Evolutionary conservation across 129 eudicot species (phyloP), one percentile per base, ranked within the genome.

Genomic region (Kitagawia praeruptora): DNA sequence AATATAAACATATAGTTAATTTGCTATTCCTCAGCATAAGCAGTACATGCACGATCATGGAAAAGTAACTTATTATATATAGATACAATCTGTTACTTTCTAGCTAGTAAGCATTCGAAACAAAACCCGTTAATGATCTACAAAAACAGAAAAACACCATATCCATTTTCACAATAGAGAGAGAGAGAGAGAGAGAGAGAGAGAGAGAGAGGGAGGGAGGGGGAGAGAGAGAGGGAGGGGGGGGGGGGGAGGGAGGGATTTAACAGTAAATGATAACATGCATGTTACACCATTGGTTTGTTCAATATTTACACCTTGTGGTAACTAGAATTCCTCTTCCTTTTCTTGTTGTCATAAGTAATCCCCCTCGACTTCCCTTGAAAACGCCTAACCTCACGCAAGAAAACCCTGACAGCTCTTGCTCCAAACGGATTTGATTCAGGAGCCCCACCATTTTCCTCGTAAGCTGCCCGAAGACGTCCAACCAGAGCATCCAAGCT

Each of bases 401-500:
- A 69, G 78, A 86, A 92, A 58, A 92, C 90, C 80, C 97, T 80
- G 3, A 92, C 97, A 12, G 97, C 97, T 0, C 97, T 86, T 1
- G 97, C 91, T n/a, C 93, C 97, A 77, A 92, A 92, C 0, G 97
- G 97, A 84, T 92, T 92, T 5, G 83, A 54, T 53, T 92, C 97
- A 11, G 97, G 89, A 37, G 81, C 81, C 42, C 97, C 97, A 0
- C 97, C 97, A 82, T 92, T 92, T 51, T 92, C 97, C 39, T 92
- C 97, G 48, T 56, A 92, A 16, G 97, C 97, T 6, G 97, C 97
- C 58, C 97, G 87, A 37, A 92, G 97, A 14, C 97, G 90, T 74
- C 97, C 97, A n/a, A 92, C 85, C 79, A 89, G 94, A 2, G 97
- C 97, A 41, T 92, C 97, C 18, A 92, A 91, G 83, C 93, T 88